Evolutionary conservation across 2,329 filamentous ascomycete genomes (phyloP), one percentile per base, ranked within the genome.

Genomic region (Xylariaceae sp.): DNA sequence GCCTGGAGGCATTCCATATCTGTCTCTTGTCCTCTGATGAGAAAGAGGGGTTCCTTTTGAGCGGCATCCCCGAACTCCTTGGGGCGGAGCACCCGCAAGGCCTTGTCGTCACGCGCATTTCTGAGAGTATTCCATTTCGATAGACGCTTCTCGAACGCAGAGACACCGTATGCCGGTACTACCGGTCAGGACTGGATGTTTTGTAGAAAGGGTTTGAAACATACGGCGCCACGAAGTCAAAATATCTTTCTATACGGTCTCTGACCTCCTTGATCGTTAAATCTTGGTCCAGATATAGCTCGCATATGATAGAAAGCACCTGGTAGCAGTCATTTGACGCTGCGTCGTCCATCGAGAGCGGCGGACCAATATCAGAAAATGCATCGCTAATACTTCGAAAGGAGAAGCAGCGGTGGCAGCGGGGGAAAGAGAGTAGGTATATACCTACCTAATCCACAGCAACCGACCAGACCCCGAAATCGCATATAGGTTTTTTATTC

Each of bases 101-200:
- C 51, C 23, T 53, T 49, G 23, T 50, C 47, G 19, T 44, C 40
- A 18, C 51, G 46, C 23, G 52, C 42, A 21, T 53, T 53, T 37
- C 52, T 53, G 33, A 49, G 52, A 11, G 51, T 49, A 29, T 46
- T 49, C 51, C 51, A 53, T 14, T 43, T 34, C 4, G 49, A 44
- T 11, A 53, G 44, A 34, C 49, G 50, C 39, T 50, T 52, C 35
- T 53, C 52, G 26, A 52, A 53, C 47, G n/a, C n/a, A 26, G n/a
- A 14, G 24, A 12, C 24, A 26, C n/a, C n/a, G 12, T 26, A 13
- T 12, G n/a, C n/a, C 6, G 24, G 24, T n/a, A 23, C n/a, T 8
- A n/a, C 15, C 18, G 10, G 13, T 9, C 15, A 21, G 19, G 17
- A 23, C 17, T 13, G 17, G 11, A 5, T 5, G 19, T 11, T 28